Evolutionary conservation across 805 yeast species (phyloP), one percentile per base, ranked within the genome.

Genomic region (Hagleromyces aurorensis): DNA sequence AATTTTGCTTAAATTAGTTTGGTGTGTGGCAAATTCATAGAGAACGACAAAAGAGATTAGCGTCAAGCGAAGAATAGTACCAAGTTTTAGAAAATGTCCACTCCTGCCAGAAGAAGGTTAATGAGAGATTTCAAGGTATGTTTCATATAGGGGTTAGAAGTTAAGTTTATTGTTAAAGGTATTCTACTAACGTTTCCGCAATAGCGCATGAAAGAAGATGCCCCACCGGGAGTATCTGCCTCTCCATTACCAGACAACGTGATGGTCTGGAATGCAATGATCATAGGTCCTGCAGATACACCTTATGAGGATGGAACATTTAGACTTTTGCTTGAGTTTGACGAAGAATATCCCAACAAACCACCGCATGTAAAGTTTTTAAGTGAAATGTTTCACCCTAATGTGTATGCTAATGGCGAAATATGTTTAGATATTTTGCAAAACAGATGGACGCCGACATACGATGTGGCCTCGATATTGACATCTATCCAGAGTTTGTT

Each of bases 221-320:
- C 97, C 8, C 96, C 98, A 14, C 91, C 94, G 18, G 98, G 98
- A 10, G 94, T 91, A 7, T 83, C 95, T 5, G 98, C 98, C 0
- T 83, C 95, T 4, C 98, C 98, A 4, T 70, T 89, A 30, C 86
- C 97, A 4, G 97, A 91, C 54, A 91, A 91, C 50, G 96, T 91
- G 29, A 86, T 91, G 95, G 72, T 83, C 20, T 91, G 98, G 72
- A 91, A 91, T 57, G 98, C 96, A 0, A 94, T 91, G 36, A 91
- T 91, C 39, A 87, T 91, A 34, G 98, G 98, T 0, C 98, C 98
- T 1, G 78, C 89, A 15, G 96, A 86, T 41, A 91, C 98, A 0
- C 97, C 98, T 3, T 91, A 85, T 53, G 98, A 91, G 57, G 98
- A 91, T 52, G 98, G 98, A 9, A 91, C 97, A 0, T 91, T 91